A percentile compares a stretch with the other conserved stretches of the same genome.
phyloP scores from a whole-genome alignment of 2,329 filamentous ascomycete species.

The Cladobotryum protrusum region DNA sequence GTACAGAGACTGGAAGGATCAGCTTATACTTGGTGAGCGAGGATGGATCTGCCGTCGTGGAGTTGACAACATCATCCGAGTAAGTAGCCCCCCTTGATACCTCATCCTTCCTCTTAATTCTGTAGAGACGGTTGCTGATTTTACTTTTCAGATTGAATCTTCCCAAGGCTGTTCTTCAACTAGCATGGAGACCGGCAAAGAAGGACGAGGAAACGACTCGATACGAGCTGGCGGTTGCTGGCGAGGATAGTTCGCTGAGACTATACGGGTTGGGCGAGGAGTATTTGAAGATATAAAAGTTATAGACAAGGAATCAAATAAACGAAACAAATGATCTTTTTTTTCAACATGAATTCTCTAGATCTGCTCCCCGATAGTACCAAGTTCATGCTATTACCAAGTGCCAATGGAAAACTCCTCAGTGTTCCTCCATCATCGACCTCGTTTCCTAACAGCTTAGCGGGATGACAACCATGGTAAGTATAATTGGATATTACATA shows the following conservation, averaged over 20 bases:
- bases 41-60: slow-evolving; percentile 32
- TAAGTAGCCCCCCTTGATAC: slow-evolving; percentile 24
- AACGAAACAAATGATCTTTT: not conserved
- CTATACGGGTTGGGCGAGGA: slow-evolving; percentile 40
- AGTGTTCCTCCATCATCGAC: no score
- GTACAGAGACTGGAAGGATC: slow-evolving; percentile 49
- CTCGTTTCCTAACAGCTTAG: no score
- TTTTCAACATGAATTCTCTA: not conserved
- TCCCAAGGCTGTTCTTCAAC: slow-evolving; percentile 58
- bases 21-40: slow-evolving; percentile 37
- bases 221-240: slow-evolving; percentile 46
- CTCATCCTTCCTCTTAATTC: not conserved
- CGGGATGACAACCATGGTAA: no score
- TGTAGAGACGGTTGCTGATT: slow-evolving; percentile 12
- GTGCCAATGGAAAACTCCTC: no score
- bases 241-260: slow-evolving; percentile 56
- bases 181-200: slow-evolving; percentile 58
- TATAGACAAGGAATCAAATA: not conserved
- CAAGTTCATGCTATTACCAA: no score
- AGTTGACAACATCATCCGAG: slow-evolving; percentile 31
- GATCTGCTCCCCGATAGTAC: not conserved
- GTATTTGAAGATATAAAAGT: slow-evolving; percentile 3
- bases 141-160: slow-evolving; percentile 31
- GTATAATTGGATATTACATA: slow-evolving; percentile 1
- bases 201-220: slow-evolving; percentile 21